Evolutionary conservation across 202 grass and related monocot genomes (phyloP), one percentile per base, ranked within the genome.

Genomic region (Tripidium arundinaceum): DNA sequence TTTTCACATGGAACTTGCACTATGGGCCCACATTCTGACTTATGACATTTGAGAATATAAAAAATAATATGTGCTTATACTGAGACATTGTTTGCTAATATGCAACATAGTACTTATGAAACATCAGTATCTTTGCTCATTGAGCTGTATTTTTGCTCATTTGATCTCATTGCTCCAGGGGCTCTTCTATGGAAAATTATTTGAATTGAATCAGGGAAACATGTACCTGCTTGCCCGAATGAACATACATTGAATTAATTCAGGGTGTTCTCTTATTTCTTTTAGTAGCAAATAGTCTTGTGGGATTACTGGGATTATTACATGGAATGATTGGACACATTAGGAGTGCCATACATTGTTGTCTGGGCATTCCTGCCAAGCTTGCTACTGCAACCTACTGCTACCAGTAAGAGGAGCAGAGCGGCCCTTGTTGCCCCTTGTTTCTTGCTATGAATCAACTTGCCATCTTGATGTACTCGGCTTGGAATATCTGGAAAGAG

Each of bases 41-140:
- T 31, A 31, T 31, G 29, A 31, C 29, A 31, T 31, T 31, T 31
- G 29, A 31, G 29, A 55, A 55, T 55, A 18, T 52, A 7, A 52
- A n/a, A n/a, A 55, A 55, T 10, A 21, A 9, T 22, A n/a, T n/a
- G n/a, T 55, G 19, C 19, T 55, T 55, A 55, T 22, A 22, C 50
- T 22, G 50, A 55, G 19, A 21, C 19, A 55, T 22, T 55, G 50
- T 55, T 10, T 55, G 50, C 19, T 55, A 21, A 21, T 55, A 22
- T 55, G 50, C 50, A 65, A 55, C 50, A 21, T 55, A 55, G 49
- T 65, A 45, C 36, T 65, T 73, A 62, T 27, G 50, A 83, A 47
- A 78, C 63, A 70, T 49, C 29, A 45, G 22, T 72, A 46, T 26
- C 46, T 24, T 31, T 75, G 18, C 46, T 25, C 7, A 64, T 22